Conservation (phyloP, 164 flowering plant genomes). For the Aristolochia californica region DNA sequence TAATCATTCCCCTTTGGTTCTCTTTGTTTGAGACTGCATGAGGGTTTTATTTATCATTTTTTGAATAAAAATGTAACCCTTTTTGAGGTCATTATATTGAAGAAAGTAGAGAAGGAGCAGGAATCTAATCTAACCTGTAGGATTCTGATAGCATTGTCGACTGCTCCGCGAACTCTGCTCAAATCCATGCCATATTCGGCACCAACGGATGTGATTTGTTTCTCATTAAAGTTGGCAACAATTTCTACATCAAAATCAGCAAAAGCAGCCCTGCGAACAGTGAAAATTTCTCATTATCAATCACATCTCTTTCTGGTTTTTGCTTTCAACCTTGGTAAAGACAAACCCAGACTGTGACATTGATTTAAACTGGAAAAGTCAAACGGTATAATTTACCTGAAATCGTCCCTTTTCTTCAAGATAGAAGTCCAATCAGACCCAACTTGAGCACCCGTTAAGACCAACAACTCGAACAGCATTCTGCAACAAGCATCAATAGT, state of each 20-base stretch:
- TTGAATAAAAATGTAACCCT: neutral
- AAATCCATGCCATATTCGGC: conserved; percentile 45
- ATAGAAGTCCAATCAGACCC: conserved; percentile 92
- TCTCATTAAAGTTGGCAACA: conserved; percentile 52
- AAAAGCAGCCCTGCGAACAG: conserved; percentile 59
- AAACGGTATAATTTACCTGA: conserved; percentile 32
- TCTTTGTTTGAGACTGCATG: neutral
- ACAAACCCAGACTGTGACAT: neutral
- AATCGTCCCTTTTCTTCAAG: conserved; percentile 60
- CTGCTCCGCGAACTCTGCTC: conserved; percentile 58
- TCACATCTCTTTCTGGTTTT: neutral
- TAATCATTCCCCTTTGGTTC: too few species aligned
- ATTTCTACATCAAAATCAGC: conserved; percentile 60
- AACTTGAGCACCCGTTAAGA: conserved; percentile 73
- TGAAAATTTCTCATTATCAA: neutral
- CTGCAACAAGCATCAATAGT: conserved; percentile 21
- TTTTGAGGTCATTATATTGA: neutral
- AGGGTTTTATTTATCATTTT: neutral
- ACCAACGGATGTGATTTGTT: conserved; percentile 42
- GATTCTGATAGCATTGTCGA: conserved; percentile 68
- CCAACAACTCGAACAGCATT: conserved; percentile 71
- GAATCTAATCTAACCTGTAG: conserved; percentile 42
- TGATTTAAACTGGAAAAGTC: neutral
- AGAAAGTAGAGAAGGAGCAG: neutral
- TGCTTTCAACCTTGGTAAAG: neutral